phyloP scores from a whole-genome alignment of 176 grass and related monocot genomes.

The Musa itinerans region DNA sequence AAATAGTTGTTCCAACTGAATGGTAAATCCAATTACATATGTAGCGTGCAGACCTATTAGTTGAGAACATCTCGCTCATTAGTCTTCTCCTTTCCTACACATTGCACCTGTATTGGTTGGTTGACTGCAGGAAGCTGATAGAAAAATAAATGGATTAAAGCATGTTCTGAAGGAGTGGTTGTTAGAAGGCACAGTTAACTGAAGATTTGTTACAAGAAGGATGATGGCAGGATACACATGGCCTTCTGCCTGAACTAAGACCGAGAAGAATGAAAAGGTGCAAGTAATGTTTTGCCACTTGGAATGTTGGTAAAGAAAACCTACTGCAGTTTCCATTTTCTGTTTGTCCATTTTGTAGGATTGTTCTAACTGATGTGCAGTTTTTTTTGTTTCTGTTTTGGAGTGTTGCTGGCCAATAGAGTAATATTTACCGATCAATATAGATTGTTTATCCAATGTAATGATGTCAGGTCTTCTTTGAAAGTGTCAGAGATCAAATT shows the following conservation, averaged over 20 bases:
- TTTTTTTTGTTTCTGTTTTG: too few relatives aligned
- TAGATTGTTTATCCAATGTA: too few relatives aligned
- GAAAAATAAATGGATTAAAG: background rate
- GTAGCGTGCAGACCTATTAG: background rate
- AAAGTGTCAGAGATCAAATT: too few relatives aligned
- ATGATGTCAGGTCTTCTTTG: too few relatives aligned
- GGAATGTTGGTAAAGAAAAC: conserved; percentile 1
- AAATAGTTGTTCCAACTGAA: background rate
- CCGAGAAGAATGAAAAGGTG: background rate
- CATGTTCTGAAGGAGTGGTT: background rate
- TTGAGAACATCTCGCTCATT: background rate
- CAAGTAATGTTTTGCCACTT: too few relatives aligned
- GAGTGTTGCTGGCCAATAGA: too few relatives aligned
- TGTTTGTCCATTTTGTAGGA: too few relatives aligned
- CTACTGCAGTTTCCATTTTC: background rate
- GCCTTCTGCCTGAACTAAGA: background rate
- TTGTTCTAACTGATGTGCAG: too few relatives aligned
- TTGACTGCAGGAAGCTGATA: conserved; percentile 1
- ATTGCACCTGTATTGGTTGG: background rate
- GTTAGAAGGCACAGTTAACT: background rate
- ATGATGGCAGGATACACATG: too few relatives aligned
- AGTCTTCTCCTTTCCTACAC: background rate
- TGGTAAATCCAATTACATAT: background rate
- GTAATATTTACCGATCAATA: too few relatives aligned
- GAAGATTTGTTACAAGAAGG: background rate